Evolutionary conservation across 2,329 filamentous ascomycete species (phyloP).

Genomic region (Magnaporthales sp.): DNA sequence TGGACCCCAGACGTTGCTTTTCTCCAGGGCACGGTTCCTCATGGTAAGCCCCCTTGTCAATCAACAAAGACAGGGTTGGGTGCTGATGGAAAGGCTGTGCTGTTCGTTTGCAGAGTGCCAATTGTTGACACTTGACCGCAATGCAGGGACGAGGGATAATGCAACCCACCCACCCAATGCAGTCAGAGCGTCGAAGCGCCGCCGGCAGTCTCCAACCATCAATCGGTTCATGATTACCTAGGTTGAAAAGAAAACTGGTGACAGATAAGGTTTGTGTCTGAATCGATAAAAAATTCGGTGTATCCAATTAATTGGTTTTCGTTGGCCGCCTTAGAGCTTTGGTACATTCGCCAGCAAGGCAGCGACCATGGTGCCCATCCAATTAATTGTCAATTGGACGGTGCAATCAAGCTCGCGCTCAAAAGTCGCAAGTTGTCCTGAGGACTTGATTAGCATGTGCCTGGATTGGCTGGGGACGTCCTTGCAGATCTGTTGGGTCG

Average conservation of each 20-base stretch:
- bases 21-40: neutral
- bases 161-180: neutral
- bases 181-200: neutral
- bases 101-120: neutral
- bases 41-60: neutral
- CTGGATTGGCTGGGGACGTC: neutral
- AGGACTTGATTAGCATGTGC: neutral
- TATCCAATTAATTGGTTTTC: neutral
- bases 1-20: neutral
- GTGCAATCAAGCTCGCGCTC: neutral
- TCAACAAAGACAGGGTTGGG: neutral
- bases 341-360: neutral
- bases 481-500: neutral
- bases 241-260: neutral
- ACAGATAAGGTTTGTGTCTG: neutral
- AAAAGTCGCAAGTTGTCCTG: neutral
- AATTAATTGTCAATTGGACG: neutral
- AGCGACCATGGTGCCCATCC: neutral
- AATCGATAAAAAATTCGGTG: neutral
- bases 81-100: neutral
- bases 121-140: neutral
- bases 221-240: neutral
- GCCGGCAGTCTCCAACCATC: neutral
- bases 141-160: neutral
- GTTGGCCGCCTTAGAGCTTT: neutral